Evolutionary conservation across 2,329 filamentous ascomycete species (phyloP).

Genomic region (Tolypocladium paradoxum): DNA sequence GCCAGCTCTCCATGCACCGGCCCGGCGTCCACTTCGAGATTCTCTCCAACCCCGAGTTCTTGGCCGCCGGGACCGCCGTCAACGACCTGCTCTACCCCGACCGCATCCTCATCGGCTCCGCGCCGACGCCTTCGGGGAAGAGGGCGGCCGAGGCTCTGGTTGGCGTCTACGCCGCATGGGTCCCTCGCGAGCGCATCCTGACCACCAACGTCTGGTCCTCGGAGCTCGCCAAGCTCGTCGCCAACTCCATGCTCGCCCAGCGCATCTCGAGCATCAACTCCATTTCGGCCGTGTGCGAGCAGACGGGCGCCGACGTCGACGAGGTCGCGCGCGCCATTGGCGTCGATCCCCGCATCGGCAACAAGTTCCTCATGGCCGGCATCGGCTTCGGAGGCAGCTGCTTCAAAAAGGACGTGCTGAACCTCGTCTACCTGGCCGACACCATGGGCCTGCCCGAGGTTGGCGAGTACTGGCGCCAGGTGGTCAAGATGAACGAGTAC

Average conservation of each 20-base stretch:
- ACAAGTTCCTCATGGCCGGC: conserved; percentile 62
- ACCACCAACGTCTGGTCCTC: conserved; percentile 68
- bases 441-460: conserved; percentile 60
- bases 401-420: conserved; percentile 72
- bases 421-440: conserved; percentile 63
- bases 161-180: conserved; percentile 60
- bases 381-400: conserved; percentile 73
- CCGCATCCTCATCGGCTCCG: conserved; percentile 64
- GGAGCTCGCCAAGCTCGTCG: conserved; percentile 67
- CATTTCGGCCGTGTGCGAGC: conserved; percentile 69
- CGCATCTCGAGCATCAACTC: conserved; percentile 74
- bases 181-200: conserved; percentile 55
- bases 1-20: conserved; percentile 44
- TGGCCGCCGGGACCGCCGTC: conserved; percentile 68
- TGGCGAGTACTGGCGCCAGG: conserved; percentile 63
- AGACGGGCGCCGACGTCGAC: conserved; percentile 63
- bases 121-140: conserved; percentile 46
- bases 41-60: conserved; percentile 72
- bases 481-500: conserved; percentile 68
- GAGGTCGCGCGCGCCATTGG: conserved; percentile 60
- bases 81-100: conserved; percentile 60
- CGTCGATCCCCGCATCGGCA: conserved; percentile 59
- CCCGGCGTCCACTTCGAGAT: conserved; percentile 61
- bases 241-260: conserved; percentile 73
- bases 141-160: conserved; percentile 53